Conservation (phyloP, 345 rosid genomes). For the Syzygium grande region DNA sequence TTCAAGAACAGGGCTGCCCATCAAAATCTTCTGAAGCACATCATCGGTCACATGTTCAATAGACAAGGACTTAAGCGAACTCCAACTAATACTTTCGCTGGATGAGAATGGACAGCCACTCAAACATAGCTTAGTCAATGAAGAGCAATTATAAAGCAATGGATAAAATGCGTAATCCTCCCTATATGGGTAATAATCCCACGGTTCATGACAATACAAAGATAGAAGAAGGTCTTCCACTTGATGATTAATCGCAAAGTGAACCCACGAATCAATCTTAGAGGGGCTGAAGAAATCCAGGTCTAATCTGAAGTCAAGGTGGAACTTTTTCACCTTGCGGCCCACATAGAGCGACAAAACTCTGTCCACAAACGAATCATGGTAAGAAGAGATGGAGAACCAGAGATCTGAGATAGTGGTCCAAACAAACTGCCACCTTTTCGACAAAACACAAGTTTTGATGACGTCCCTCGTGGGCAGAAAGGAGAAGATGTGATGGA, state of each 20-base stretch:
- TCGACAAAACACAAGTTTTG: too few species aligned
- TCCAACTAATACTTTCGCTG: neutral
- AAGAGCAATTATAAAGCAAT: neutral
- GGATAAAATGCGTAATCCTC: fast-evolving
- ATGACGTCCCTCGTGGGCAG: too few species aligned
- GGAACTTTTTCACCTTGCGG: too few species aligned
- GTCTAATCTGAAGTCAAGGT: too few species aligned
- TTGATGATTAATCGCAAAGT: neutral
- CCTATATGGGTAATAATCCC: too few species aligned
- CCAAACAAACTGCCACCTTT: too few species aligned
- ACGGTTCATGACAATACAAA: too few species aligned
- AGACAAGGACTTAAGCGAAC: neutral
- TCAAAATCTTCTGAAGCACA: neutral
- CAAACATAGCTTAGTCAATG: neutral
- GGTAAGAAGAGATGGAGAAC: too few species aligned
- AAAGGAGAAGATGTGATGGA: too few species aligned
- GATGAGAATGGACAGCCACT: neutral
- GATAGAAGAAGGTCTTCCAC: neutral
- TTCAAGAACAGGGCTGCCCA: neutral
- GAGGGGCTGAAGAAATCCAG: neutral
- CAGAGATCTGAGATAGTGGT: too few species aligned
- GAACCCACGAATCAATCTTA: neutral
- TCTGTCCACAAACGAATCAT: too few species aligned
- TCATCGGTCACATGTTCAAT: neutral
- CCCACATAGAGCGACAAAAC: too few species aligned